A percentile compares a stretch with the other conserved stretches of the same genome.
phyloP scores from a whole-genome alignment of 768 basidiomycete species.

The Suillus fuscotomentosus region DNA sequence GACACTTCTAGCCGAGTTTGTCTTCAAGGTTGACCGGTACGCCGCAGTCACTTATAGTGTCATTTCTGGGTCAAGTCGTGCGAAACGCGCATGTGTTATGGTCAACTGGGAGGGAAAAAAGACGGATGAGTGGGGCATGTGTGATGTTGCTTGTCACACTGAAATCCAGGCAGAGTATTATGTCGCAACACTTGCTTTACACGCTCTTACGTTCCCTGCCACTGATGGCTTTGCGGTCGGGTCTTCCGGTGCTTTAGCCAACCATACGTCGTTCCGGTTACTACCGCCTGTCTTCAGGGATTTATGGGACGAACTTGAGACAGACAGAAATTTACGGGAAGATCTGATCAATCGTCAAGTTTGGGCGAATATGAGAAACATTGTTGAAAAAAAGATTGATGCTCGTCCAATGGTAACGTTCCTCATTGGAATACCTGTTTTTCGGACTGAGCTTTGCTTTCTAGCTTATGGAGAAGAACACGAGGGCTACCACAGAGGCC shows the following conservation, averaged over 20 bases:
- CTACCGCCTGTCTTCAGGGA: constrained; percentile 85
- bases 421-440: background rate
- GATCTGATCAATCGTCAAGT: constrained; percentile 62
- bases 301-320: constrained; percentile 90
- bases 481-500: constrained; percentile 19
- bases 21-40: constrained; percentile 68
- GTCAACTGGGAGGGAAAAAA: constrained; percentile 72
- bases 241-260: constrained; percentile 42
- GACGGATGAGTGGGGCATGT: constrained; percentile 75
- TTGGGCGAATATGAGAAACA: constrained; percentile 67
- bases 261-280: constrained; percentile 67
- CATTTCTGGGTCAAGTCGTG: constrained; percentile 72
- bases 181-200: constrained; percentile 81
- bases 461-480: constrained; percentile 16
- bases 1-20: constrained; percentile 62
- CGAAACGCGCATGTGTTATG: constrained; percentile 66
- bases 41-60: constrained; percentile 68
- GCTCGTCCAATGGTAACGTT: constrained; percentile 39
- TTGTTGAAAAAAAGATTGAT: constrained; percentile 64
- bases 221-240: constrained; percentile 64
- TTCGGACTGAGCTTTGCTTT: constrained; percentile 2
- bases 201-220: constrained; percentile 66
- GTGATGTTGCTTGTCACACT: constrained; percentile 77
- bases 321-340: constrained; percentile 53
- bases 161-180: constrained; percentile 86